These are phyloP conservation scores for Helotiales sp. DNA, from an alignment of 2,329 filamentous ascomycete genomes.

Conservation along the genomic window DNA sequence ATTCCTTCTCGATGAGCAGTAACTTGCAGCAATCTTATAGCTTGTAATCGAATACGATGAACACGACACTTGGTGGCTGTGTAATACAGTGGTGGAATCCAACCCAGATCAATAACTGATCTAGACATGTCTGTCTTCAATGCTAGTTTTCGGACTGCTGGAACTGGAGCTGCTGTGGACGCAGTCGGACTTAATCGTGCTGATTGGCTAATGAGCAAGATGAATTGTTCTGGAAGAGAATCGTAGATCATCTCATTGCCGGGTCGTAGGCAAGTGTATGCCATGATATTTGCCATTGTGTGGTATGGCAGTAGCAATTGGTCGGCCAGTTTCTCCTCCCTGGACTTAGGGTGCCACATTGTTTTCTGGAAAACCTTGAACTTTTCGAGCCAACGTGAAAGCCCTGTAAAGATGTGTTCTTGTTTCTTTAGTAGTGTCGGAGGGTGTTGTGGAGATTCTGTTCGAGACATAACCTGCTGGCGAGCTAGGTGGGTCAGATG, in stretches of 20 bases:
- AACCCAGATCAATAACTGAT: constrained; percentile 44
- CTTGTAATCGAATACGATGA: constrained; percentile 41
- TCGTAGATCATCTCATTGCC: constrained; percentile 41
- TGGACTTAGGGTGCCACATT: background rate
- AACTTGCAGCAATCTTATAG: constrained; percentile 35
- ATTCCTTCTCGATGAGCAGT: constrained; percentile 41
- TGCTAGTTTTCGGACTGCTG: background rate
- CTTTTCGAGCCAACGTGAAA: constrained; percentile 10
- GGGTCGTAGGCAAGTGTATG: constrained; percentile 35
- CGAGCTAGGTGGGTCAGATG: constrained; percentile 10
- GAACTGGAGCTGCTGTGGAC: background rate
- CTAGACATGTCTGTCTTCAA: constrained; percentile 32
- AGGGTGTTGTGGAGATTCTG: too few relatives aligned
- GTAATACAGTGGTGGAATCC: constrained; percentile 47
- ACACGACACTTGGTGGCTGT: constrained; percentile 48
- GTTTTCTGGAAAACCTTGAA: constrained; percentile 10
- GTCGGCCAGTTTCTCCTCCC: constrained; percentile 19
- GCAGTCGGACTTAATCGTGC: constrained; percentile 2
- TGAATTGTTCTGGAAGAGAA: constrained; percentile 35
- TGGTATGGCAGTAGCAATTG: constrained; percentile 41
- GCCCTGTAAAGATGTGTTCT: constrained; percentile 4
- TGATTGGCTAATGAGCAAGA: constrained; percentile 33
- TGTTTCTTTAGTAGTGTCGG: constrained; percentile 9
- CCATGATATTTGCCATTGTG: constrained; percentile 45
- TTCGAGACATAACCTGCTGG: constrained; percentile 6